Conservation (phyloP, 768 basidiomycete species). For the Russula brevipes region DNA sequence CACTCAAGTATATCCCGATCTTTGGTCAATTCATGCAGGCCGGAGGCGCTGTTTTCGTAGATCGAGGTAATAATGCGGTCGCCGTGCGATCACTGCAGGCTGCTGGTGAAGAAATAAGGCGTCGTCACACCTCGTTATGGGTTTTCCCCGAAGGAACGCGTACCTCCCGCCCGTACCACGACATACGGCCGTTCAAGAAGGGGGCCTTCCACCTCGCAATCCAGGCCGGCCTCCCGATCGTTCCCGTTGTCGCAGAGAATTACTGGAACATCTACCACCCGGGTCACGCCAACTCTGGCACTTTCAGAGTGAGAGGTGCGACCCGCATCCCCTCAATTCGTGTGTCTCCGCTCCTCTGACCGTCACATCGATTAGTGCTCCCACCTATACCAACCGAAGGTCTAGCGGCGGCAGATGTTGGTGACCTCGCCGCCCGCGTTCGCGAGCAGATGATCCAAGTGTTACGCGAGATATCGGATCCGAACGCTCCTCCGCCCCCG, state of each 20-base stretch:
- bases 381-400: slow-evolving; percentile 78
- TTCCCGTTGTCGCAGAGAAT: slow-evolving; percentile 90
- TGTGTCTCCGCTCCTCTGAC: slow-evolving; percentile 1
- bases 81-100: slow-evolving; percentile 72
- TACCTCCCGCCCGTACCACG: slow-evolving; percentile 56
- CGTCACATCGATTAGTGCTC: slow-evolving; percentile 56
- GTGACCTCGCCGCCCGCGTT: slow-evolving; percentile 58
- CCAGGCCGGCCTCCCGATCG: slow-evolving; percentile 83
- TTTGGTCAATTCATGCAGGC: slow-evolving; percentile 89
- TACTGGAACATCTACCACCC: slow-evolving; percentile 84
- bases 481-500: slow-evolving; percentile 35
- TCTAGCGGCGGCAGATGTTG: slow-evolving; percentile 64
- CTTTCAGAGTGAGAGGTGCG: slow-evolving; percentile 77
- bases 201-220: slow-evolving; percentile 97
- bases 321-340: background rate
- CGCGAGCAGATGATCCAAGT: slow-evolving; percentile 74
- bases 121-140: slow-evolving; percentile 69
- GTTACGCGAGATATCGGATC: slow-evolving; percentile 70
- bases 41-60: slow-evolving; percentile 86
- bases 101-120: slow-evolving; percentile 77
- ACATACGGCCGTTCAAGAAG: slow-evolving; percentile 89
- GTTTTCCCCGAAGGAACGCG: slow-evolving; percentile 97
- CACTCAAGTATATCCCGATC: slow-evolving; percentile 73
- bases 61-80: slow-evolving; percentile 70
- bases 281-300: slow-evolving; percentile 69